These are phyloP conservation scores for Amanita fuliginea DNA, from an alignment of 768 basidiomycete genomes.

Conservation along the genomic window DNA sequence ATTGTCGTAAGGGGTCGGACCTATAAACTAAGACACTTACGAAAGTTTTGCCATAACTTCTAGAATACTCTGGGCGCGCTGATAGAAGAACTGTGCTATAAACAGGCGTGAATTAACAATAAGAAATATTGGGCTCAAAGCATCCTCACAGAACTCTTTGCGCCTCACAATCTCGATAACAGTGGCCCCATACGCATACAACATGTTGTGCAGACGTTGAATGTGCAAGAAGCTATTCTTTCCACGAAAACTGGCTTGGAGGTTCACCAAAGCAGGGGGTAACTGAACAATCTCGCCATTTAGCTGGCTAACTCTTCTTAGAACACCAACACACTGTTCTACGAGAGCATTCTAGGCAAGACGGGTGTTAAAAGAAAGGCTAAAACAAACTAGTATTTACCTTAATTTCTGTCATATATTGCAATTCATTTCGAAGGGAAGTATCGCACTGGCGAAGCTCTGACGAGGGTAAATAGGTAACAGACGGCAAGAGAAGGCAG, in stretches of 20 bases:
- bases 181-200: constrained; percentile 88
- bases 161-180: constrained; percentile 85
- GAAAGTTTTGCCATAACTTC: constrained; percentile 84
- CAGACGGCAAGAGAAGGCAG: neutral
- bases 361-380: constrained; percentile 13
- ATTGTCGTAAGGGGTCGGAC: constrained; percentile 1
- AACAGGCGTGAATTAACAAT: neutral
- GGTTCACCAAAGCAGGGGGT: constrained; percentile 46
- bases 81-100: constrained; percentile 69
- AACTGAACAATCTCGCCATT: constrained; percentile 76
- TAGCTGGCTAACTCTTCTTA: constrained; percentile 68
- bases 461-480: constrained; percentile 14
- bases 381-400: constrained; percentile 19
- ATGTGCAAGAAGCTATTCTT: constrained; percentile 88
- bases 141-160: constrained; percentile 69
- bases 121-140: neutral
- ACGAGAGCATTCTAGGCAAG: constrained; percentile 58
- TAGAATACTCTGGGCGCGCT: constrained; percentile 68
- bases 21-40: constrained; percentile 30
- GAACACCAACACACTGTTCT: constrained; percentile 46
- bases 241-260: constrained; percentile 65
- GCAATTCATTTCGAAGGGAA: constrained; percentile 51
- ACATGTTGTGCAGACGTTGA: constrained; percentile 75
- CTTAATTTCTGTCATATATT: constrained; percentile 43
- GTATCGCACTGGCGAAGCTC: constrained; percentile 57